Percentiles rank a stretch among this genome's conserved stretches.
Conservation (phyloP, 2,329 filamentous ascomycete genomes). For the Fusarium fujikuroi region DNA sequence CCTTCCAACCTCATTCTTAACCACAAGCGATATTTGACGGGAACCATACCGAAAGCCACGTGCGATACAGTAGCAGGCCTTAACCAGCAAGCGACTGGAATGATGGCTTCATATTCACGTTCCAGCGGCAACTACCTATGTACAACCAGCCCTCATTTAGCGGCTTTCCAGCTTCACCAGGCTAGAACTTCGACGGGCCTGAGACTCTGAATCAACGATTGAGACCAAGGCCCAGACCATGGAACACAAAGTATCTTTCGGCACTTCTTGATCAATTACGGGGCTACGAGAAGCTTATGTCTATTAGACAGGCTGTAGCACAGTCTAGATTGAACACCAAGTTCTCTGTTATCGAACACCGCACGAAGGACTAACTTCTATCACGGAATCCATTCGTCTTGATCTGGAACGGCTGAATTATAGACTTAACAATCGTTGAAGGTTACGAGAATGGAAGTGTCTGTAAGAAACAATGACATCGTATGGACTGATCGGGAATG, state of each 20-base stretch:
- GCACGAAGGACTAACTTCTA: background rate
- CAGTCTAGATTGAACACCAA: background rate
- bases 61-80: background rate
- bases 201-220: background rate
- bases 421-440: background rate
- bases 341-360: background rate
- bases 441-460: background rate
- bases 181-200: background rate
- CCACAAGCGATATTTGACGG: background rate
- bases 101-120: slow-evolving; percentile 2
- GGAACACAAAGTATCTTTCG: background rate
- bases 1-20: background rate
- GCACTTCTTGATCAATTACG: background rate
- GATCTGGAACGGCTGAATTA: background rate
- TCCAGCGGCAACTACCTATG: background rate
- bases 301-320: background rate
- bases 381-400: background rate
- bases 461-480: background rate
- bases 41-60: background rate
- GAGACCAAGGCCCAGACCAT: background rate
- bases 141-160: background rate
- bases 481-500: background rate
- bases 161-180: background rate
- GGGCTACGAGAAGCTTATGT: background rate
- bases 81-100: background rate